These are phyloP conservation scores for Cyanidiococcus yangmingshanensis DNA, from an alignment of 23 red algal genomes.

Conservation along the genomic window DNA sequence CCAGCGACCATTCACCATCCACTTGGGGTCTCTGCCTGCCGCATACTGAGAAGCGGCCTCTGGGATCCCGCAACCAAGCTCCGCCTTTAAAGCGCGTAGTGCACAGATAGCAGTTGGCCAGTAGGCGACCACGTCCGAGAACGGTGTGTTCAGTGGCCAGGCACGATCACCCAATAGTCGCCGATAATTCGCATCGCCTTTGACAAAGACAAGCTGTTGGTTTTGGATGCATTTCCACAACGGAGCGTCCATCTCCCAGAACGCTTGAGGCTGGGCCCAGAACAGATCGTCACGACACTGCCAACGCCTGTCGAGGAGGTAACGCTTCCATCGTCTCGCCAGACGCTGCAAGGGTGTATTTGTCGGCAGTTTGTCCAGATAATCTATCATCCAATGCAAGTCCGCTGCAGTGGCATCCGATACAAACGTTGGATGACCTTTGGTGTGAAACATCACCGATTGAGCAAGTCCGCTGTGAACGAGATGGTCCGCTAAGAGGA, in stretches of 20 bases:
- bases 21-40: conserved; percentile 38
- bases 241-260: conserved; percentile 78
- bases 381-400: conserved; percentile 33
- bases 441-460: conserved; percentile 60
- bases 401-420: conserved; percentile 90
- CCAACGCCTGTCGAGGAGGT: conserved; percentile 44
- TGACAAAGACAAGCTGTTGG: conserved; percentile 59
- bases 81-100: conserved; percentile 80
- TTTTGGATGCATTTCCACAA: conserved; percentile 18
- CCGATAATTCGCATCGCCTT: conserved; percentile 97
- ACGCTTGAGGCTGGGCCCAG: conserved; percentile 82
- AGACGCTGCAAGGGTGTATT: neutral
- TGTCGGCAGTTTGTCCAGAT: conserved; percentile 28
- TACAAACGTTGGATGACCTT: conserved; percentile 89
- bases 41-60: conserved; percentile 14
- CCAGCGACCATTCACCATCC: conserved; percentile 82
- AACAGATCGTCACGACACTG: conserved; percentile 55
- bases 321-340: conserved; percentile 37
- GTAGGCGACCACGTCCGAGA: conserved; percentile 56
- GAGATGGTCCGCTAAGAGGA: conserved; percentile 75
- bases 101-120: conserved; percentile 76
- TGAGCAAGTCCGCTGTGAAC: conserved; percentile 30
- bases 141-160: conserved; percentile 55
- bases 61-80: conserved; percentile 66
- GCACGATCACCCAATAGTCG: conserved; percentile 75